phyloP scores from a whole-genome alignment of 2,329 filamentous ascomycete genomes.

The Apiospora marii region DNA sequence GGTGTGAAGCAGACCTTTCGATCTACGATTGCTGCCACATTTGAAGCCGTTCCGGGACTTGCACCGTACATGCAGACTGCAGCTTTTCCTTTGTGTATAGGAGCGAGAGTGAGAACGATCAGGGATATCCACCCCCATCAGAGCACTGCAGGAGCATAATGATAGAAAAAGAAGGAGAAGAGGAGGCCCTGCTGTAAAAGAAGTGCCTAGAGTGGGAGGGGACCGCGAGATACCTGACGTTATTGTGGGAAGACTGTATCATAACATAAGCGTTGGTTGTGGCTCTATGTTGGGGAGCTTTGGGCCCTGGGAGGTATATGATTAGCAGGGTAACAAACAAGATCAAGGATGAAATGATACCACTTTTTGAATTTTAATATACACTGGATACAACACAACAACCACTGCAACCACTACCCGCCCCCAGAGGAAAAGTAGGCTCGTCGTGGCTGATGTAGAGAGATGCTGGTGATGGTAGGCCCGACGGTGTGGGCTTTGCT shows the following conservation, averaged over 20 bases:
- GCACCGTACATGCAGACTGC: background rate
- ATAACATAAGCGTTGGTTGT: slow-evolving; percentile 13
- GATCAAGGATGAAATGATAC: slow-evolving; percentile 22
- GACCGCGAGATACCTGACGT: background rate
- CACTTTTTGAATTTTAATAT: slow-evolving; percentile 9
- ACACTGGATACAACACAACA: background rate
- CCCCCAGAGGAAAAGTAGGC: too few relatives aligned
- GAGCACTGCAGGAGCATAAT: background rate
- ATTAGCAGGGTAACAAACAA: slow-evolving; percentile 20
- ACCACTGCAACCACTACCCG: too few relatives aligned
- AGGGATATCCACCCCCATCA: background rate
- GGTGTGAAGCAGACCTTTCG: background rate
- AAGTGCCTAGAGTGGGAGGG: background rate
- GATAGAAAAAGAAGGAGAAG: background rate
- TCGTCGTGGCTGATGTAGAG: too few relatives aligned
- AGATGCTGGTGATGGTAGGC: too few relatives aligned
- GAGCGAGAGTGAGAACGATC: background rate
- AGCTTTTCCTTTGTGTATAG: slow-evolving; percentile 9
- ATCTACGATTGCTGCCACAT: background rate
- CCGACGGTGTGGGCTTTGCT: too few relatives aligned
- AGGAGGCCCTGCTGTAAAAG: background rate
- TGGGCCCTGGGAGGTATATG: slow-evolving; percentile 13
- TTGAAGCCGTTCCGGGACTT: background rate
- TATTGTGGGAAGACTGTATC: slow-evolving; percentile 19
- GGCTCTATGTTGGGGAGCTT: background rate